phyloP scores from a whole-genome alignment of 1,284 basidiomycete genomes.

The Heterobasidion irregulare region DNA sequence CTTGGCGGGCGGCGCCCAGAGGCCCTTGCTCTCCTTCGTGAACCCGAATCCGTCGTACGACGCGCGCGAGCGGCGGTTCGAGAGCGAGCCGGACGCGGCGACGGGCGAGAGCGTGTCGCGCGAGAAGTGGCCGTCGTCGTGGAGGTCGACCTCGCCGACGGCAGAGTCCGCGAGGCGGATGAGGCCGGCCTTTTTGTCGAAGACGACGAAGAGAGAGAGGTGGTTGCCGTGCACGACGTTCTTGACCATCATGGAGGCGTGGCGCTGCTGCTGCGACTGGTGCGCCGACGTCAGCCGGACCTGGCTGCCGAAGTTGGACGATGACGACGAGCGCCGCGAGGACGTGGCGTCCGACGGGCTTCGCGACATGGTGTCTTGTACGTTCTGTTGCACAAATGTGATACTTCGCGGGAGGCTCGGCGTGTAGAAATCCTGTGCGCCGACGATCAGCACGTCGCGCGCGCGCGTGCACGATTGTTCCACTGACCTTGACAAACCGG shows the following conservation, averaged over 20 bases:
- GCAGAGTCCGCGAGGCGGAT: conserved; percentile 73
- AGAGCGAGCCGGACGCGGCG: conserved; percentile 16
- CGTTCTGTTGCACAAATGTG: conserved; percentile 61
- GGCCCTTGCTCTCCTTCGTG: conserved; percentile 32
- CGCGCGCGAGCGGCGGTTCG: conserved; percentile 34
- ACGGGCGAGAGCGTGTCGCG: conserved; percentile 4
- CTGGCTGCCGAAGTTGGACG: conserved; percentile 14
- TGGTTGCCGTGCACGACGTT: conserved; percentile 50
- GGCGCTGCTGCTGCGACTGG: conserved; percentile 10
- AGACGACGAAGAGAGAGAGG: conserved; percentile 66
- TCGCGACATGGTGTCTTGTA: conserved; percentile 40
- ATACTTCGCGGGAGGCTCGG: conserved; percentile 56
- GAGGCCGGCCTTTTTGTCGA: conserved; percentile 76
- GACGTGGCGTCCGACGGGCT: conserved; percentile 32
- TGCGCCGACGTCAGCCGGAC: conserved; percentile 14
- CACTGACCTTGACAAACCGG: conserved; percentile 62
- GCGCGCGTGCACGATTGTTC: background rate
- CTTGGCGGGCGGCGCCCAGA: conserved; percentile 47
- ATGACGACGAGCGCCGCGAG: conserved; percentile 7
- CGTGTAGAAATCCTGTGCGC: conserved; percentile 67
- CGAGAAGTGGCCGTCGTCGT: conserved; percentile 31
- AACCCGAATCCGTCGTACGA: conserved; percentile 44
- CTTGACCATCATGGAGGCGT: conserved; percentile 8
- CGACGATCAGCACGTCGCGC: background rate
- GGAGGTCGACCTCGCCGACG: conserved; percentile 66